Evolutionary conservation across 2,329 filamentous ascomycete species (phyloP), one percentile per base, ranked within the genome.

Genomic region (Exophiala dermatitidis): DNA sequence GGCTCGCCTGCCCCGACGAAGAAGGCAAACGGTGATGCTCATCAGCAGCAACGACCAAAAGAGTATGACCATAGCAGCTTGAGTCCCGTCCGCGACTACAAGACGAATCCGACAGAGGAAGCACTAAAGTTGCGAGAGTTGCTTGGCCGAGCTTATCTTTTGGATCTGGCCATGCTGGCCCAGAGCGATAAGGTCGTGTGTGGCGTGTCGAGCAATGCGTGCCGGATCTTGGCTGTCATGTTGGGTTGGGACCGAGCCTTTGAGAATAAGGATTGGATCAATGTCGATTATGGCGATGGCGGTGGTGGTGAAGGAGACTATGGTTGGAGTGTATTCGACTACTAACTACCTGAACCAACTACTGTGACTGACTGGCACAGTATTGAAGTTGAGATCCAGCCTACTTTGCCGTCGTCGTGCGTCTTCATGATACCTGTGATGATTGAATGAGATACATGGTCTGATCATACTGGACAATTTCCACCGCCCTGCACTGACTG

Each of bases 211-310:
- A 68, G 65, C 58, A 67, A 71, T 10, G 74, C 67, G 3, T 95
- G 89, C 67, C 78, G 87, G 64, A 94, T 49, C 67, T 94, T 57
- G 89, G 89, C 81, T 1, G 87, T 95, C 38, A 90, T 94, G 84
- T 82, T 93, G 82, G 89, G 89, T 0, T 90, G 87, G 86, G 84
- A 90, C 36, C 60, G 56, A 42, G 81, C 78, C 3, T 76, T 89
- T 56, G 73, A 73, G 33, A 68, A 75, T 12, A 77, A 75, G 1
- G 74, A 76, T 42, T 94, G 88, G 86, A 75, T 81, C 54, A 94
- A 94, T 69, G 79, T 95, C n/a, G 87, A 91, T 66, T 85, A 84
- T 1, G 77, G 77, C 8, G 82, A 78, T 61, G 74, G 75, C 8
- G 88, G 85, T 85, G 76, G 66, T 49, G 71, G 19, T 19, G 19